Evolutionary conservation across 805 yeast species (phyloP).

Genomic region (Spathaspora boniae): DNA sequence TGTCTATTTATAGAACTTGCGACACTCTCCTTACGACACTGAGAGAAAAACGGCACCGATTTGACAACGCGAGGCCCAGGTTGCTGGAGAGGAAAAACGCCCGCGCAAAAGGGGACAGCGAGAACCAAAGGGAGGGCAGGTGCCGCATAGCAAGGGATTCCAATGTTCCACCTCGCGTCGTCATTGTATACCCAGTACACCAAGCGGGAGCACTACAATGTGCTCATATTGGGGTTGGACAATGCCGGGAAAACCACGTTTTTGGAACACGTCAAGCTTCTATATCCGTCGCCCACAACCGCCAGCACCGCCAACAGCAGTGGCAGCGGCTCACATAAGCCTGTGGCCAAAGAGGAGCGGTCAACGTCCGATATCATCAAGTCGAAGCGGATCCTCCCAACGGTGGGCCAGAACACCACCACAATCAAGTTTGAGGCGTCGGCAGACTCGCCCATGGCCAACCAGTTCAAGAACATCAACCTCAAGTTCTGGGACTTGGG

Average conservation of each 20-base stretch:
- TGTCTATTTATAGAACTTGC: too few relatives aligned
- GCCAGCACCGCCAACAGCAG: conserved; percentile 13
- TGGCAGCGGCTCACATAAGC: conserved; percentile 3
- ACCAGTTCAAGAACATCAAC: conserved; percentile 40
- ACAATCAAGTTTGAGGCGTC: conserved; percentile 36
- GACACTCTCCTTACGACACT: too few relatives aligned
- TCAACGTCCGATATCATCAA: conserved; percentile 25
- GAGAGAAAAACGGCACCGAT: neutral
- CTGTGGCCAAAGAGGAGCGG: conserved; percentile 10
- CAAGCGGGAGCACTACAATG: conserved; percentile 43
- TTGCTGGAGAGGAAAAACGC: too few relatives aligned
- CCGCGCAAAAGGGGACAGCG: neutral
- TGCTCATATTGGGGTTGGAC: conserved; percentile 81
- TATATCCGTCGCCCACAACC: conserved; percentile 28
- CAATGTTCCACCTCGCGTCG: conserved; percentile 44
- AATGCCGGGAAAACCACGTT: conserved; percentile 88
- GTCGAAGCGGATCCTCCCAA: conserved; percentile 72
- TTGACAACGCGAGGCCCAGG: neutral
- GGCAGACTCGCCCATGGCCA: conserved; percentile 28
- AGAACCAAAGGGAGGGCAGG: conserved; percentile 1
- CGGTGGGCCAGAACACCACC: conserved; percentile 87
- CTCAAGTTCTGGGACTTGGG: conserved; percentile 96
- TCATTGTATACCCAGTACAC: conserved; percentile 44
- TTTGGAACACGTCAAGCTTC: conserved; percentile 37
- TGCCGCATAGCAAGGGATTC: neutral